Conservation (phyloP, 257 asterid species). For the Capsicum baccatum region DNA sequence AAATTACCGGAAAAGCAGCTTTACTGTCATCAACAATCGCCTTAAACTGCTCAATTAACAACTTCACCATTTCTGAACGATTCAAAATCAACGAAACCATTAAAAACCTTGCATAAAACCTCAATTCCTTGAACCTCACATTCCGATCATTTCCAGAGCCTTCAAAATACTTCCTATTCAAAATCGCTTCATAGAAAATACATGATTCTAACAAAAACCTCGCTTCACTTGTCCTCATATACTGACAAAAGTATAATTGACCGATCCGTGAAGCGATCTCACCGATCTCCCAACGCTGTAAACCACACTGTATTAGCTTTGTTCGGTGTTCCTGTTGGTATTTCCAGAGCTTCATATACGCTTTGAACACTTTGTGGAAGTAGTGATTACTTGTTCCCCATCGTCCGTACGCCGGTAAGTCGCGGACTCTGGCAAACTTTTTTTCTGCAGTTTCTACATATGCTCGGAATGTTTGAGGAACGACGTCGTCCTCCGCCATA, state of each 20-base stretch:
- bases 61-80: constrained; percentile 73
- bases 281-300: constrained; percentile 96
- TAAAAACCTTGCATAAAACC: constrained; percentile 92
- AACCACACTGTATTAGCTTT: constrained; percentile 69
- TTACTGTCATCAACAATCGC: constrained; percentile 84
- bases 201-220: constrained; percentile 88
- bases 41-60: constrained; percentile 71
- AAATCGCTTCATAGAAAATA: constrained; percentile 92
- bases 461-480: constrained; percentile 61
- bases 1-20: constrained; percentile 67
- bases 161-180: constrained; percentile 74
- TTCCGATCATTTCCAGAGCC: constrained; percentile 79
- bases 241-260: constrained; percentile 87
- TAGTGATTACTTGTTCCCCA: constrained; percentile 64
- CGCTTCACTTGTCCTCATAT: constrained; percentile 89
- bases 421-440: constrained; percentile 89
- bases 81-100: constrained; percentile 84
- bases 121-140: constrained; percentile 89
- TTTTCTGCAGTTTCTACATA: constrained; percentile 84
- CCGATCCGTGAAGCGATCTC: constrained; percentile 99
- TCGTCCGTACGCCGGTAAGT: constrained; percentile 81
- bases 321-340: constrained; percentile 88
- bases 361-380: constrained; percentile 84
- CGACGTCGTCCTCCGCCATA: constrained; percentile 63
- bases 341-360: constrained; percentile 88